These are phyloP conservation scores for Leishmania tropica DNA, from an alignment of 208 protist species.

Conservation along the genomic window DNA sequence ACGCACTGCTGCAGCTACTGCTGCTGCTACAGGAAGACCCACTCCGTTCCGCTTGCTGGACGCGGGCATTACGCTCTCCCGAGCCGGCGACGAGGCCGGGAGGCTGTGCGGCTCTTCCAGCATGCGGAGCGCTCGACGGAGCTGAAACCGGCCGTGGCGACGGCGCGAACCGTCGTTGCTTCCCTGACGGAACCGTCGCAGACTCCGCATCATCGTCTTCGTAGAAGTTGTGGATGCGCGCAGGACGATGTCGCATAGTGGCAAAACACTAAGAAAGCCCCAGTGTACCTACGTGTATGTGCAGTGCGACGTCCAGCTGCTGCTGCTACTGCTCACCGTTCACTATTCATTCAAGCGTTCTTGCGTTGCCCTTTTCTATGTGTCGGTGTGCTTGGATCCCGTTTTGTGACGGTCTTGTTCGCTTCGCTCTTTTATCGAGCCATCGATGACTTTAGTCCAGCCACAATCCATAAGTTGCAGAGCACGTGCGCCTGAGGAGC, in stretches of 20 bases:
- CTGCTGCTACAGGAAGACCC: neutral
- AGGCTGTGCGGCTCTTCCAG: neutral
- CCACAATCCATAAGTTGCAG: neutral
- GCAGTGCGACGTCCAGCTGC: neutral
- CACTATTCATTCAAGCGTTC: neutral
- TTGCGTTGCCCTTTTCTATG: neutral
- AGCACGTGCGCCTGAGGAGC: neutral
- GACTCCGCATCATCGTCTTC: constrained; percentile 13
- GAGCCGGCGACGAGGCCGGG: neutral
- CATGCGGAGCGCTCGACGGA: neutral
- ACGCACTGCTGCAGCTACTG: constrained; percentile 13
- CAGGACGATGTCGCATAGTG: constrained; percentile 13
- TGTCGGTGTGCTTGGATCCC: neutral
- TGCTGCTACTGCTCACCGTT: too few relatives aligned
- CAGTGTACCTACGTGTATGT: neutral
- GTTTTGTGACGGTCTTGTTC: neutral
- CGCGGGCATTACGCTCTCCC: neutral
- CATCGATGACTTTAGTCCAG: neutral
- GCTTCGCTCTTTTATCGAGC: neutral
- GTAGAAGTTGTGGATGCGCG: constrained; percentile 26
- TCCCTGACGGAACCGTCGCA: neutral
- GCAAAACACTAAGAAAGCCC: neutral
- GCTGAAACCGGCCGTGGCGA: neutral
- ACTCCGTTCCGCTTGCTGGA: neutral
- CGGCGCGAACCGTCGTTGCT: neutral